These are phyloP conservation scores for Alternaria angustiovoidea DNA, from an alignment of 2,329 filamentous ascomycete species.

Conservation along the genomic window DNA sequence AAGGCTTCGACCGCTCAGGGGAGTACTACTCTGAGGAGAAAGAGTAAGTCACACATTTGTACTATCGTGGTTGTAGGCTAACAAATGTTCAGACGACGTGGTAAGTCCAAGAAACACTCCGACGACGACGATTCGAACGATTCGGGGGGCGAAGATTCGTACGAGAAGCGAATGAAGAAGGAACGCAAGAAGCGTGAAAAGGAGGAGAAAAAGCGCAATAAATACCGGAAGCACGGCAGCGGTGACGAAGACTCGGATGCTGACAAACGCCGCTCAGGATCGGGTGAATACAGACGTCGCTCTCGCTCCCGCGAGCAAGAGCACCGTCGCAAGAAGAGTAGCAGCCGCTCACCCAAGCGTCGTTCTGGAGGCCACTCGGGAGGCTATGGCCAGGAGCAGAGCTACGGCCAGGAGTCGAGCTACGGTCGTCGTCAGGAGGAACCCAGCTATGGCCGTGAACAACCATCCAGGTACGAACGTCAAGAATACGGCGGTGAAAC, in stretches of 20 bases:
- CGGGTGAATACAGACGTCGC: constrained; percentile 21
- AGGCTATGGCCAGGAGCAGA: constrained; percentile 34
- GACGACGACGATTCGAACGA: constrained; percentile 45
- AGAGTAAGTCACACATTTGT: constrained; percentile 38
- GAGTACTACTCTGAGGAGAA: constrained; percentile 54
- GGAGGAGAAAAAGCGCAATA: constrained; percentile 28
- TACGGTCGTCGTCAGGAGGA: constrained; percentile 23
- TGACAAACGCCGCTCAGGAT: constrained; percentile 33
- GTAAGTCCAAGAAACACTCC: constrained; percentile 53
- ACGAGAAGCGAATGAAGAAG: constrained; percentile 30
- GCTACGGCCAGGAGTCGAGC: constrained; percentile 32
- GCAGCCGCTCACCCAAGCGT: constrained; percentile 33
- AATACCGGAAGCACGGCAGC: constrained; percentile 25
- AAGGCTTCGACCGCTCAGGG: constrained; percentile 48
- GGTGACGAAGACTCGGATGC: constrained; percentile 23
- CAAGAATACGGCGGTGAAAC: constrained; percentile 3
- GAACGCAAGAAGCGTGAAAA: constrained; percentile 34
- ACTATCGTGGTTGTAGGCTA: constrained; percentile 9
- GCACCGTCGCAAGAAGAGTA: constrained; percentile 29
- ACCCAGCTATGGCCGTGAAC: not conserved
- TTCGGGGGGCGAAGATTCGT: constrained; percentile 41
- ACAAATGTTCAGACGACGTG: constrained; percentile 38
- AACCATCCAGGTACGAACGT: constrained; percentile 5
- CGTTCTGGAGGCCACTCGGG: constrained; percentile 30
- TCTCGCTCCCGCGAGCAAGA: constrained; percentile 26